Percentiles rank a stretch among this genome's conserved stretches.
These are phyloP conservation scores for Chalciporus sp. DNA, from an alignment of 1,284 basidiomycete genomes.

Conservation along the genomic window DNA sequence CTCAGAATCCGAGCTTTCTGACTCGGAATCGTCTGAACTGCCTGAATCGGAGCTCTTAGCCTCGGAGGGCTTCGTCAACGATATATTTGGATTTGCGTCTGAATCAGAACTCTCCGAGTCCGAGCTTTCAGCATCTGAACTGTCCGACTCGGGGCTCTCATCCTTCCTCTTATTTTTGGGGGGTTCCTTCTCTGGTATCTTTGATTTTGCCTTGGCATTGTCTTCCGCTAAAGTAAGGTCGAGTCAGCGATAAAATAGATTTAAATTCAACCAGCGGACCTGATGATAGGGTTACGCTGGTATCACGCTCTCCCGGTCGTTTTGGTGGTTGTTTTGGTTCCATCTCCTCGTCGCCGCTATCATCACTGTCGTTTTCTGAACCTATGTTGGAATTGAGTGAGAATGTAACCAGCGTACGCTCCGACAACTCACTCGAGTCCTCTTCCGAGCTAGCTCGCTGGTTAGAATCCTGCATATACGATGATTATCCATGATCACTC, in stretches of 20 bases:
- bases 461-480: slow-evolving; percentile 4
- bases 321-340: slow-evolving; percentile 5
- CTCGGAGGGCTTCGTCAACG: no score
- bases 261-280: slow-evolving; percentile 18
- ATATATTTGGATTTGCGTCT: neutral
- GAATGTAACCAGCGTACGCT: neutral
- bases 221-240: slow-evolving; percentile 8
- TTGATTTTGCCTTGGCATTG: neutral
- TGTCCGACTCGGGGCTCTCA: slow-evolving; percentile 32
- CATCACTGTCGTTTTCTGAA: slow-evolving; percentile 18
- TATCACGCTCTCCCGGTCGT: slow-evolving; percentile 29
- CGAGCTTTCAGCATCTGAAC: slow-evolving; percentile 25
- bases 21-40: slow-evolving; percentile 12
- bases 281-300: slow-evolving; percentile 36
- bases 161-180: neutral
- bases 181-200: slow-evolving; percentile 3
- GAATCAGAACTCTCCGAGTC: slow-evolving; percentile 16
- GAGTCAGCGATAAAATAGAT: slow-evolving; percentile 7
- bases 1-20: slow-evolving; percentile 17
- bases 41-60: no score
- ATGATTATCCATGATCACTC: slow-evolving; percentile 20
- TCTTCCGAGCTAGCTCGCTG: slow-evolving; percentile 30
- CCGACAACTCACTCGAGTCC: slow-evolving; percentile 25
- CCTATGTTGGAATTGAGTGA: slow-evolving; percentile 13
- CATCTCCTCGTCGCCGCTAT: slow-evolving; percentile 2